Conservation (phyloP, 805 yeast genomes). For the Candida alai region DNA sequence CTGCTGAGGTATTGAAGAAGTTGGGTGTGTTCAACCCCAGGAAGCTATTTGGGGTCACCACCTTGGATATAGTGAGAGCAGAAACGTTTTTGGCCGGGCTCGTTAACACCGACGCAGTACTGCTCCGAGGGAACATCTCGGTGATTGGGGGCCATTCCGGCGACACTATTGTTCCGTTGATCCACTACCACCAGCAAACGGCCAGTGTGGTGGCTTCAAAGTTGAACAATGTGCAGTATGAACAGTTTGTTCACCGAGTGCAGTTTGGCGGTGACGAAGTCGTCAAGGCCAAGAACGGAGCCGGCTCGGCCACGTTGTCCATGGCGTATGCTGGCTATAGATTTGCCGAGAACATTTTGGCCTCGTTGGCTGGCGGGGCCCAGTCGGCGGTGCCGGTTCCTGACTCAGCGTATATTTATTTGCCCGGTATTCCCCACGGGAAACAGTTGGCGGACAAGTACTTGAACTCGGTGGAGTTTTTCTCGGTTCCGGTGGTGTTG, state of each 20-base stretch:
- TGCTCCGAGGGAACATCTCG: constrained; percentile 37
- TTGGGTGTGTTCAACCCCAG: constrained; percentile 44
- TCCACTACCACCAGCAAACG: constrained; percentile 15
- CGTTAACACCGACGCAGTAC: constrained; percentile 26
- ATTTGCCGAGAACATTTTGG: constrained; percentile 55
- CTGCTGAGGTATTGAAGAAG: constrained; percentile 46
- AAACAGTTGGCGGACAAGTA: constrained; percentile 31
- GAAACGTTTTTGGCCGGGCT: constrained; percentile 42
- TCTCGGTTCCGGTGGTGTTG: constrained; percentile 46
- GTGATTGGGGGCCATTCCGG: constrained; percentile 48
- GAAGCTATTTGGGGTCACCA: constrained; percentile 45
- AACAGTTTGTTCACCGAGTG: constrained; percentile 38
- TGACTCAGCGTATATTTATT: constrained; percentile 50
- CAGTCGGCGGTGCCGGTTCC: constrained; percentile 22
- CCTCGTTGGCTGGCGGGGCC: constrained; percentile 22
- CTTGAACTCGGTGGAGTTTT: constrained; percentile 40
- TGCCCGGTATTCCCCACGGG: constrained; percentile 53
- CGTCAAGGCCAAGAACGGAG: constrained; percentile 90
- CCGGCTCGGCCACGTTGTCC: constrained; percentile 91
- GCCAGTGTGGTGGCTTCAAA: constrained; percentile 11
- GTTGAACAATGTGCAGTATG: constrained; percentile 15
- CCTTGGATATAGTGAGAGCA: constrained; percentile 44
- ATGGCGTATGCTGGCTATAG: constrained; percentile 94
- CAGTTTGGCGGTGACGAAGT: constrained; percentile 90
- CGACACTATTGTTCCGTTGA: constrained; percentile 43